Conservation (phyloP, 2,329 filamentous ascomycete genomes). For the Xylaria sp. region DNA sequence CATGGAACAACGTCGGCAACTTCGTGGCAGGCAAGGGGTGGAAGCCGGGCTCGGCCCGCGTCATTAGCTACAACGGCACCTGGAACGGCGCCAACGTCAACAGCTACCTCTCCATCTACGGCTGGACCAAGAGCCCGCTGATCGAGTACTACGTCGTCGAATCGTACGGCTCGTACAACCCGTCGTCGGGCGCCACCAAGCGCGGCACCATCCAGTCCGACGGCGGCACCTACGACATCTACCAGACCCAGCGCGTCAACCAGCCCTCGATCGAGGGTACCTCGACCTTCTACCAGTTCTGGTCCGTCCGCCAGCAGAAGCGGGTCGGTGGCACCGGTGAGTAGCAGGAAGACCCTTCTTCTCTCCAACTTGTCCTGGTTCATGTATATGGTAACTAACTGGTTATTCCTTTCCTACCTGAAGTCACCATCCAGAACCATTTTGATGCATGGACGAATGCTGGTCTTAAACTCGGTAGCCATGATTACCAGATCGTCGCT, state of each 20-base stretch:
- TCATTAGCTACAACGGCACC: conserved; percentile 47
- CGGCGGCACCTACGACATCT: conserved; percentile 51
- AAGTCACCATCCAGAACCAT: conserved; percentile 50
- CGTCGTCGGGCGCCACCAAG: conserved; percentile 44
- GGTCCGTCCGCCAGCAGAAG: conserved; percentile 61
- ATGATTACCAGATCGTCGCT: conserved; percentile 52
- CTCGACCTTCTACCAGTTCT: conserved; percentile 60
- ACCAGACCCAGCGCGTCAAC: conserved; percentile 52
- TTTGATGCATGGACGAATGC: conserved; percentile 48
- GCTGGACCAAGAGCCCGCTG: conserved; percentile 52
- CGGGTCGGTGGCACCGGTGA: conserved; percentile 52
- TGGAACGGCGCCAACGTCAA: conserved; percentile 50
- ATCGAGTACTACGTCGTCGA: conserved; percentile 55
- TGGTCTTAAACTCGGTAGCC: conserved; percentile 48
- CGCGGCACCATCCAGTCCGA: conserved; percentile 48
- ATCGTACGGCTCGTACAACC: conserved; percentile 50
- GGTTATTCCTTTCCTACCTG: not conserved
- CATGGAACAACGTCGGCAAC: conserved; percentile 60
- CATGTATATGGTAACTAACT: not conserved
- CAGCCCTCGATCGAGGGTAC: conserved; percentile 58
- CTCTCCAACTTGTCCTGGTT: not conserved
- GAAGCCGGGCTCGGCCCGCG: conserved; percentile 51
- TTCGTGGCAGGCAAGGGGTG: conserved; percentile 64
- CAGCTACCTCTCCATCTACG: conserved; percentile 58
- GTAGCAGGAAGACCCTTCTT: not conserved